Base-by-base conservation (phyloP, 176 grass and related monocot species). In the Echinochloa phyllopogon region DNA sequence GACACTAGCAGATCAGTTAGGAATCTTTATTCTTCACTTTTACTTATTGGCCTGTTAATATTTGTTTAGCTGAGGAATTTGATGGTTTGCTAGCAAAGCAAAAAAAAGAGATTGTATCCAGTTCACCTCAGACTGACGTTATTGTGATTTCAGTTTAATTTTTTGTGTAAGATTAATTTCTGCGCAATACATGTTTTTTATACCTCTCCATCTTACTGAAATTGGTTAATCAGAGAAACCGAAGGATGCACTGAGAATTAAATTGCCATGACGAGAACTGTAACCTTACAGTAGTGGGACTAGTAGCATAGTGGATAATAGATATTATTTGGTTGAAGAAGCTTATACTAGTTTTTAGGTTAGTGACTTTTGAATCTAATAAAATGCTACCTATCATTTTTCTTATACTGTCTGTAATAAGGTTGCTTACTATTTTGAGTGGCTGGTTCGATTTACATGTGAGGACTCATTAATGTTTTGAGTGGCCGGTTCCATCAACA, bases 81-180 rank as follows among this genome's bases (percentile, higher is more conserved):
- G 50, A 29, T 56, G 14, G n/a, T 71, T 82, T 27, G 13, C 21
- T 37, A 70, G 38, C 51, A 69, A 36, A 5, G 38, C 33, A 81
- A 53, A 71, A 44, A 80, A 52, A 42, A 1, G n/a, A 23, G 5
- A 2, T 61, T 14, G 38, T 59, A 27, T 77, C 72, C n/a, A 75
- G 10, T 40, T 40, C 18, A 56, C 33, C 33, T 40, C 6, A 56
- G 50, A 39, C 44, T 48, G 24, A 50, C 63, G 27, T 60, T 70
- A 18, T 55, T 17, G n/a, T 33, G 6, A 15, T 55, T 80, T 11
- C 59, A 55, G 23, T 41, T 84, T 84, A 70, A 0, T 44, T 17
- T 1, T 60, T 7, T 78, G 20, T 77, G 24, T 88, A 83, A 64
- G 36, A 78, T 65, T 56, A 45, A 70, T n/a, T 15, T 83, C 10